These are phyloP conservation scores for Botrytis deweyae DNA, from an alignment of 2,329 filamentous ascomycete genomes.

Conservation along the genomic window DNA sequence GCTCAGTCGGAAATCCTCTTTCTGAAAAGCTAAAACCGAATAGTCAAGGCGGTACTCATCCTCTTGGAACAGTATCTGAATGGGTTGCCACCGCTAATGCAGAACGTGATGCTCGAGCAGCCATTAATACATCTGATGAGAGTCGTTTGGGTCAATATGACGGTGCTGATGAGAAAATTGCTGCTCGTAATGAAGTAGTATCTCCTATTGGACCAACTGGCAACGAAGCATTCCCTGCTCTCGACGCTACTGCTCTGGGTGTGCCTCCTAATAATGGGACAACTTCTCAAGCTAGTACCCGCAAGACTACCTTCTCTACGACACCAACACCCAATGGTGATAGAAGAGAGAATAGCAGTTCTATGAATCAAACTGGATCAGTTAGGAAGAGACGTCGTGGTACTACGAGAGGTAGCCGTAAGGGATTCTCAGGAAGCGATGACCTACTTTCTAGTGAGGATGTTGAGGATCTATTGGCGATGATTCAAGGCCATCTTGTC, in stretches of 20 bases:
- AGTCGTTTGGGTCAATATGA: slow-evolving; percentile 30
- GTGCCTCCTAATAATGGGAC: slow-evolving; percentile 28
- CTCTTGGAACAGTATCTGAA: slow-evolving; percentile 34
- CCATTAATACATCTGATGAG: slow-evolving; percentile 23
- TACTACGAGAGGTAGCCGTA: slow-evolving; percentile 63
- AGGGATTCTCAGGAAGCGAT: slow-evolving; percentile 64
- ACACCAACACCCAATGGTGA: slow-evolving; percentile 29
- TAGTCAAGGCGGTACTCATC: slow-evolving; percentile 27
- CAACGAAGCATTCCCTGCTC: slow-evolving; percentile 48
- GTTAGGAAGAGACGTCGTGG: slow-evolving; percentile 64
- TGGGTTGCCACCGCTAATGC: slow-evolving; percentile 33
- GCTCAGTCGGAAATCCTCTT: slow-evolving; percentile 15
- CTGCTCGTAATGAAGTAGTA: slow-evolving; percentile 39
- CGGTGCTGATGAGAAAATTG: slow-evolving; percentile 33
- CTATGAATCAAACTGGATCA: slow-evolving; percentile 42
- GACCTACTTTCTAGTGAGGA: slow-evolving; percentile 74
- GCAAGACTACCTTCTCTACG: slow-evolving; percentile 57
- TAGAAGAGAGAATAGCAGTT: slow-evolving; percentile 20
- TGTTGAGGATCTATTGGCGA: slow-evolving; percentile 75
- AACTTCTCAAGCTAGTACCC: slow-evolving; percentile 43
- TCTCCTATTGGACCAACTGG: slow-evolving; percentile 47
- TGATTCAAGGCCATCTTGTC: slow-evolving; percentile 86
- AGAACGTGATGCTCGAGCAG: slow-evolving; percentile 27
- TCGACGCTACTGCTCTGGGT: slow-evolving; percentile 40
- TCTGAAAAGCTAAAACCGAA: slow-evolving; percentile 32